Conservation (phyloP, 805 yeast genomes). For the Lachancea quebecensis region DNA sequence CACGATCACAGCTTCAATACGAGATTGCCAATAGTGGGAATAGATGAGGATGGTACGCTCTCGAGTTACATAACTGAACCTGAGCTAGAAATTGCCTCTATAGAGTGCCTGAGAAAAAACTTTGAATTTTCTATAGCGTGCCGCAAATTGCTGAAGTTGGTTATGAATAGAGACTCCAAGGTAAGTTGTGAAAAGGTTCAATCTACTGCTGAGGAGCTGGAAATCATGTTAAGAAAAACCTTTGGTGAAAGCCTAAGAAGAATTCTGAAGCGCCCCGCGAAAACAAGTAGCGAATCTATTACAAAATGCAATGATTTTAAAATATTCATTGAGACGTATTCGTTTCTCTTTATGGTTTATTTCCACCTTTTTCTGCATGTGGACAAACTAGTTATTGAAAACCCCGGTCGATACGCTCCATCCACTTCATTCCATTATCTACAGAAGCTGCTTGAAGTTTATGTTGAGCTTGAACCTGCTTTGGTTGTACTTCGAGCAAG, state of each 20-base stretch:
- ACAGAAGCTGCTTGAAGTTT: conserved; percentile 13
- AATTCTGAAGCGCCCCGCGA: conserved; percentile 23
- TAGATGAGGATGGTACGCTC: conserved; percentile 25
- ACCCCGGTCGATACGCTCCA: conserved; percentile 8
- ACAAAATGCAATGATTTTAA: conserved; percentile 24
- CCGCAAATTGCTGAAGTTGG: conserved; percentile 32
- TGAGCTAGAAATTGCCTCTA: conserved; percentile 37
- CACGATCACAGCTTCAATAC: conserved; percentile 44
- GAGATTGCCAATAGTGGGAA: conserved; percentile 36
- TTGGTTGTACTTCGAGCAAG: conserved; percentile 9
- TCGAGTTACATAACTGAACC: conserved; percentile 35
- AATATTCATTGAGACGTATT: conserved; percentile 24
- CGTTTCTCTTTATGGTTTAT: conserved; percentile 22
- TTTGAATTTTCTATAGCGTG: conserved; percentile 28
- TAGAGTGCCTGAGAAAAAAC: conserved; percentile 29
- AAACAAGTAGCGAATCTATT: conserved; percentile 13
- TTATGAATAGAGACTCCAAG: conserved; percentile 36
- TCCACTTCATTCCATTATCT: conserved; percentile 18
- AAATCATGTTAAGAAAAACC: conserved; percentile 26
- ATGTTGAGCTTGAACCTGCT: conserved; percentile 18
- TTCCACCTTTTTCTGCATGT: conserved; percentile 19
- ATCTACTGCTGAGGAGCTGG: conserved; percentile 33
- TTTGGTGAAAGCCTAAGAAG: conserved; percentile 30
- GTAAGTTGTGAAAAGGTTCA: conserved; percentile 36
- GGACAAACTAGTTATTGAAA: conserved; percentile 10